A percentile compares a stretch with the other conserved stretches of the same genome.
These are phyloP conservation scores for Emmonsia crescens DNA, from an alignment of 2,329 filamentous ascomycete species.

Conservation along the genomic window DNA sequence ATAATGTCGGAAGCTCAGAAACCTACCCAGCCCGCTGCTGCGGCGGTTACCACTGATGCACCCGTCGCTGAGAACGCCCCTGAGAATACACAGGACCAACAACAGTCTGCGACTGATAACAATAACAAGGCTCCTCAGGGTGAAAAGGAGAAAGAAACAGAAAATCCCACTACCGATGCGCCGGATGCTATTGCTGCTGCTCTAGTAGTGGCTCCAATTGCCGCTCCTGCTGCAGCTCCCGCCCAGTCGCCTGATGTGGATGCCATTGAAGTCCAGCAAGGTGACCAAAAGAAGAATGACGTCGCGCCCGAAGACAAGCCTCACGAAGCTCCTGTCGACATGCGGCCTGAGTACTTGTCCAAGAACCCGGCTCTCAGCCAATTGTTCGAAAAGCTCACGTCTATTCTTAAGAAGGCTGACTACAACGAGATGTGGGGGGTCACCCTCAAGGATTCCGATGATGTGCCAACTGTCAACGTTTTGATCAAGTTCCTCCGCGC, in stretches of 20 bases:
- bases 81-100: slow-evolving; percentile 10
- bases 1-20: slow-evolving; percentile 4
- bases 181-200: neutral
- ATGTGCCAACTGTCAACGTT: slow-evolving; percentile 70
- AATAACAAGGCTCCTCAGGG: slow-evolving; percentile 9
- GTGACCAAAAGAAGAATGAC: neutral
- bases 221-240: neutral
- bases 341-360: slow-evolving; percentile 25
- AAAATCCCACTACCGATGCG: neutral
- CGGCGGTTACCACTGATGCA: slow-evolving; percentile 6
- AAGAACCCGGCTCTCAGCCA: slow-evolving; percentile 39
- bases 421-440: slow-evolving; percentile 85
- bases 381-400: slow-evolving; percentile 48
- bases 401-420: slow-evolving; percentile 46
- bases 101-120: slow-evolving; percentile 4
- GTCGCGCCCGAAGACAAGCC: neutral
- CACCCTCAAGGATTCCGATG: slow-evolving; percentile 42
- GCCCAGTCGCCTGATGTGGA: slow-evolving; percentile 12
- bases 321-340: slow-evolving; percentile 16
- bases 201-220: neutral
- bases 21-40: slow-evolving; percentile 1
- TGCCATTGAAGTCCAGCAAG: slow-evolving; percentile 13
- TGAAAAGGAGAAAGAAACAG: slow-evolving; percentile 7
- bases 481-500: slow-evolving; percentile 90
- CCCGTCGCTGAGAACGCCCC: slow-evolving; percentile 8